Conservation (phyloP, 345 rosid genomes). For the Melastoma malabathricum region DNA sequence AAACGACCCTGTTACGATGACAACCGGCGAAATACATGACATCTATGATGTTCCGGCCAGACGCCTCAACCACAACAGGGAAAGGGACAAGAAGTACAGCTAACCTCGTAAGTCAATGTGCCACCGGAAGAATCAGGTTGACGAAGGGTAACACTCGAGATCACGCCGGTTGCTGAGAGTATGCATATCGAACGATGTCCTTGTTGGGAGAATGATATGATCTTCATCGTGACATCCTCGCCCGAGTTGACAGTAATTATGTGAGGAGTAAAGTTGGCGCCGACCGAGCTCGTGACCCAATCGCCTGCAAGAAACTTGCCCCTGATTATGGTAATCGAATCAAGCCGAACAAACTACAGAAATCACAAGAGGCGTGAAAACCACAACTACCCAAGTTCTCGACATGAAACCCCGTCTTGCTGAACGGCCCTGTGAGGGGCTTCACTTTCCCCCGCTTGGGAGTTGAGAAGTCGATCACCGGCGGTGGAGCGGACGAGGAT, state of each 20-base stretch:
- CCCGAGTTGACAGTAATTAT: slow-evolving; percentile 73
- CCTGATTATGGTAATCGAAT: not conserved
- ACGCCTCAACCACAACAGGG: too few species aligned
- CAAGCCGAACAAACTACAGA: not conserved
- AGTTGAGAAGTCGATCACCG: slow-evolving; percentile 26
- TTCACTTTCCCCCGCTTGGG: slow-evolving; percentile 55
- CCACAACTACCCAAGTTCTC: not conserved
- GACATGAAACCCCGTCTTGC: slow-evolving; percentile 13
- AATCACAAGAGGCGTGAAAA: not conserved
- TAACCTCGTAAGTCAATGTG: slow-evolving; percentile 86
- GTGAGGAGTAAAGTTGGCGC: slow-evolving; percentile 75
- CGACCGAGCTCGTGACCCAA: slow-evolving; percentile 35
- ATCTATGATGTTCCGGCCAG: not conserved
- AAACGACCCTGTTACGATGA: slow-evolving; percentile 22
- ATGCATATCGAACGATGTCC: slow-evolving; percentile 72
- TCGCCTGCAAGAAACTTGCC: slow-evolving; percentile 23
- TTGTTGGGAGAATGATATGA: slow-evolving; percentile 84
- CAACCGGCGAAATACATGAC: not conserved
- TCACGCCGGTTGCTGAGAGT: slow-evolving; percentile 76
- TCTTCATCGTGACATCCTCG: slow-evolving; percentile 93
- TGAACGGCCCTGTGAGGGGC: slow-evolving; percentile 31
- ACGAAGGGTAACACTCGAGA: slow-evolving; percentile 82
- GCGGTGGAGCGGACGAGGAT: slow-evolving; percentile 69
- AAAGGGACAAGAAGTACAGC: slow-evolving; percentile 3
- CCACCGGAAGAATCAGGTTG: slow-evolving; percentile 80